Evolutionary conservation across 441 rosid genomes (phyloP).

Genomic region (Adansonia madagascariensis): DNA sequence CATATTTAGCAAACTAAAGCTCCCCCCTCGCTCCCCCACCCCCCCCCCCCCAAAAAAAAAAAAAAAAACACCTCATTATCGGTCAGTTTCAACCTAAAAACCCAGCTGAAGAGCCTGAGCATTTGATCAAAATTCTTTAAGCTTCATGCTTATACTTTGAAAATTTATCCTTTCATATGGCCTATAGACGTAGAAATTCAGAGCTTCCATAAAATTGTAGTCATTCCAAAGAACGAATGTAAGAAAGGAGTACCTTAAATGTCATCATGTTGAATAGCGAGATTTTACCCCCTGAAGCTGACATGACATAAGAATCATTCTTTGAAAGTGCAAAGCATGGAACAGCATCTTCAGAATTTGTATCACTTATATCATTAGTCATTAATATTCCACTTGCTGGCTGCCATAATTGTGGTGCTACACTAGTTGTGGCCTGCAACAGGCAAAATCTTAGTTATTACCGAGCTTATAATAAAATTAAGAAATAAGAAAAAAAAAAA

Average conservation of each 20-base stretch:
- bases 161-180: neutral
- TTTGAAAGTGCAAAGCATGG: constrained; percentile 86
- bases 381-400: constrained; percentile 70
- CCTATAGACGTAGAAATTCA: neutral
- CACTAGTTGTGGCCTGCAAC: constrained; percentile 62
- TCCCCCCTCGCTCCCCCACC: neutral
- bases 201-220: constrained; percentile 8
- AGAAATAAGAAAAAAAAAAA: neutral
- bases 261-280: constrained; percentile 88
- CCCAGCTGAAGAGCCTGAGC: neutral
- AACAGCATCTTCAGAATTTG: constrained; percentile 73
- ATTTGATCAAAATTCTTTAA: neutral
- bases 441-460: constrained; percentile 25
- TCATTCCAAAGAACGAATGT: neutral
- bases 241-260: constrained; percentile 56
- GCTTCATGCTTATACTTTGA: neutral
- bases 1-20: constrained; percentile 4
- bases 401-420: constrained; percentile 75
- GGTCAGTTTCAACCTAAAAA: constrained; percentile 12
- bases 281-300: constrained; percentile 82
- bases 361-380: constrained; percentile 69
- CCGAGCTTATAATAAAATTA: constrained; percentile 20
- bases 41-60: neutral
- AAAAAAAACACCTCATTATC: neutral
- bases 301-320: constrained; percentile 87